Evolutionary conservation across 441 rosid species (phyloP).

Genomic region (Manihot esculenta): DNA sequence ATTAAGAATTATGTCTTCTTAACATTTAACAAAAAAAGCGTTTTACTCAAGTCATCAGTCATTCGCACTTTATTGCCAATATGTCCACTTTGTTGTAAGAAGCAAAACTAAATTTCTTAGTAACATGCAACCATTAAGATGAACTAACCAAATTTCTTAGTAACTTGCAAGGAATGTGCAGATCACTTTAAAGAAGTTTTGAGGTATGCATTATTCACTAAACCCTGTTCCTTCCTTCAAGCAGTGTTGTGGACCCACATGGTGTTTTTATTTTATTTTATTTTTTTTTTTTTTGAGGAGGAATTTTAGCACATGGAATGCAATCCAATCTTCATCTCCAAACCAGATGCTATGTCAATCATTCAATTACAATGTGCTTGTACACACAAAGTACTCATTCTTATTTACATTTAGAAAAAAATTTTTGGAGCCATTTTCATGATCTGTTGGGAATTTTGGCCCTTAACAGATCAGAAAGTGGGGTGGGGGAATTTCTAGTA

Average conservation of each 20-base stretch:
- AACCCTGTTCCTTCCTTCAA: not conserved
- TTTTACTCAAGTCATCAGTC: not conserved
- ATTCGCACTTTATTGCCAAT: not conserved
- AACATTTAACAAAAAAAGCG: not conserved
- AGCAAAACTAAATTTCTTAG: not conserved
- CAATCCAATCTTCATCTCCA: not conserved
- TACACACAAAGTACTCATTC: not conserved
- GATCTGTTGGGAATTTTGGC: too few species aligned
- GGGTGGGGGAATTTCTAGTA: too few species aligned
- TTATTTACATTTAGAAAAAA: constrained; percentile 8
- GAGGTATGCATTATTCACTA: constrained; percentile 43
- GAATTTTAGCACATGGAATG: not conserved
- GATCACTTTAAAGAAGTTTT: constrained; percentile 91
- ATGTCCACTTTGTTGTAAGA: not conserved
- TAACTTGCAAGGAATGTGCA: constrained; percentile 95
- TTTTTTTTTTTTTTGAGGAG: too few species aligned
- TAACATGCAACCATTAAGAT: not conserved
- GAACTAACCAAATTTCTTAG: constrained; percentile 34
- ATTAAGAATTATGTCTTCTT: not conserved
- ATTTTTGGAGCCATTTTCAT: too few species aligned
- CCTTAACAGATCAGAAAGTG: too few species aligned
- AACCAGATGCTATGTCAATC: too few species aligned
- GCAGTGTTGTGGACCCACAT: not conserved
- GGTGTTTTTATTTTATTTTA: not conserved
- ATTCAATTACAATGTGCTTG: not conserved